Conservation (phyloP, 208 protist genomes). For the Leishmania mexicana region DNA sequence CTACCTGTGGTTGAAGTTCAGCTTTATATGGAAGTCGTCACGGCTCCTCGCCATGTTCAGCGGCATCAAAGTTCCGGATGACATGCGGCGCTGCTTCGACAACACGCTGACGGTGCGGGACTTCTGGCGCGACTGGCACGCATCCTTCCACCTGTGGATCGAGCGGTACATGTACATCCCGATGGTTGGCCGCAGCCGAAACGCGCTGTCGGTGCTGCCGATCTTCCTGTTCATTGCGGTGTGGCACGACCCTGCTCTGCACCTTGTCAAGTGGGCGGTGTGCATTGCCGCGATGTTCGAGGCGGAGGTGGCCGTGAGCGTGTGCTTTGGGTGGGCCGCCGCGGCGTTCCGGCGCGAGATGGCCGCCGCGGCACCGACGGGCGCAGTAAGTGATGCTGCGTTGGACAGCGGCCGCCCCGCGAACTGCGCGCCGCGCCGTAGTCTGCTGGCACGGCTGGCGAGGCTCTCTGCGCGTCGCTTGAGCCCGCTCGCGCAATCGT, state of each 20-base stretch:
- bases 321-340: slow-evolving; percentile 21
- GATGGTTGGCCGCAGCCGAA: slow-evolving; percentile 68
- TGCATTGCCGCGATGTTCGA: slow-evolving; percentile 59
- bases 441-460: slow-evolving; percentile 13
- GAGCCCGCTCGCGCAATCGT: slow-evolving; percentile 9
- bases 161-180: slow-evolving; percentile 95
- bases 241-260: slow-evolving; percentile 91
- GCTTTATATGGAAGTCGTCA: slow-evolving; percentile 89
- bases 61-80: slow-evolving; percentile 88
- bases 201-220: slow-evolving; percentile 70
- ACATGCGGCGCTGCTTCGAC: slow-evolving; percentile 88
- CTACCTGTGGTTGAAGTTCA: slow-evolving; percentile 93
- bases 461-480: slow-evolving; percentile 17
- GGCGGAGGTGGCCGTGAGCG: slow-evolving; percentile 48
- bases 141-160: slow-evolving; percentile 94
- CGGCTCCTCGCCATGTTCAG: slow-evolving; percentile 80
- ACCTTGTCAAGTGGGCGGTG: slow-evolving; percentile 72
- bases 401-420: background rate
- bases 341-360: slow-evolving; percentile 30
- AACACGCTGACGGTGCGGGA: slow-evolving; percentile 83
- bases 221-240: slow-evolving; percentile 94
- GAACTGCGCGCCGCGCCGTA: background rate
- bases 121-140: slow-evolving; percentile 96
- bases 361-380: background rate
- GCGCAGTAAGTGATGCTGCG: background rate